These are phyloP conservation scores for Heteromeles arbutifolia DNA, from an alignment of 306 rosid genomes.

Conservation along the genomic window DNA sequence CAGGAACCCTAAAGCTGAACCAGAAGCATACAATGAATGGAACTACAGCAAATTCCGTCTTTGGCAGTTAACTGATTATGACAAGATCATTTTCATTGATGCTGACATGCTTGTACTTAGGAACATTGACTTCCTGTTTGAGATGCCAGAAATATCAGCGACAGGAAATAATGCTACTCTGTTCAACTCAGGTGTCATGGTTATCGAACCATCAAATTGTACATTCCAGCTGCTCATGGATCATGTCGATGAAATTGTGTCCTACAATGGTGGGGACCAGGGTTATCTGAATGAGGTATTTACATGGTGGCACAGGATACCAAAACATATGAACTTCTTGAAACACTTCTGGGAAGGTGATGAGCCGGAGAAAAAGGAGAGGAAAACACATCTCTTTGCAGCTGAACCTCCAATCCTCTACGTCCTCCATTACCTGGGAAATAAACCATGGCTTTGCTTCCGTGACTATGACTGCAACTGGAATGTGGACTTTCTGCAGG, in stretches of 20 bases:
- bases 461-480: slow-evolving; percentile 92
- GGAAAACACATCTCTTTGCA: slow-evolving; percentile 69
- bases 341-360: slow-evolving; percentile 94
- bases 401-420: slow-evolving; percentile 78
- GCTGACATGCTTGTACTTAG: slow-evolving; percentile 78
- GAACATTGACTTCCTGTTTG: slow-evolving; percentile 77
- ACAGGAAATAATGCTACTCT: slow-evolving; percentile 88
- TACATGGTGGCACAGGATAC: slow-evolving; percentile 98
- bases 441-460: slow-evolving; percentile 89
- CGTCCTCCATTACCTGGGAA: slow-evolving; percentile 80
- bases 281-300: slow-evolving; percentile 85
- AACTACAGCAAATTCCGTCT: slow-evolving; percentile 94
- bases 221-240: slow-evolving; percentile 82
- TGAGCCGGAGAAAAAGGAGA: slow-evolving; percentile 63
- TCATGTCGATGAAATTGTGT: slow-evolving; percentile 70
- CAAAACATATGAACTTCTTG: slow-evolving; percentile 92
- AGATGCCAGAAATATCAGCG: slow-evolving; percentile 88
- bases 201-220: slow-evolving; percentile 91
- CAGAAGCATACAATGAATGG: slow-evolving; percentile 96
- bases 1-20: slow-evolving; percentile 92
- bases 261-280: slow-evolving; percentile 97
- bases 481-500: slow-evolving; percentile 71
- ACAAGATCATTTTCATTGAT: slow-evolving; percentile 91
- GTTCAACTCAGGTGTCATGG: slow-evolving; percentile 97
- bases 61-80: slow-evolving; percentile 91